Percentiles rank a stretch among this genome's conserved stretches.
Evolutionary conservation across 179 eudicot genomes (phyloP).

Genomic region (Sideroxylon spinosum): DNA sequence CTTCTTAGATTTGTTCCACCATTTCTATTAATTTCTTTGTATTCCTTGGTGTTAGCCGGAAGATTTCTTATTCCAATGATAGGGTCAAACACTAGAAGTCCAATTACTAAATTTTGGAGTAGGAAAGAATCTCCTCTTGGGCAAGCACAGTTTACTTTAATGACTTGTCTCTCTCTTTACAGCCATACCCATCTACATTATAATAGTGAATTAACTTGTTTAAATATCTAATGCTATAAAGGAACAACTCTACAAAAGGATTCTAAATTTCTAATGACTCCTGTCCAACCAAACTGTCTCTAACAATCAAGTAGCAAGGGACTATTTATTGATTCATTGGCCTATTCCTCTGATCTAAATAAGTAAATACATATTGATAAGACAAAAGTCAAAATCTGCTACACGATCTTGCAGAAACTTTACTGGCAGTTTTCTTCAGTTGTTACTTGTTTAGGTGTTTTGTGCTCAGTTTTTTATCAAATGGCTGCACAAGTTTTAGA

Average conservation of each 20-base stretch:
- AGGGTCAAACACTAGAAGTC: background rate
- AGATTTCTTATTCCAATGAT: background rate
- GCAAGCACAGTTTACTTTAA: background rate
- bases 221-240: background rate
- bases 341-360: background rate
- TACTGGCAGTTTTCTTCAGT: background rate
- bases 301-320: background rate
- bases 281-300: background rate
- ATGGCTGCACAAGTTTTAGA: constrained; percentile 2
- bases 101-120: background rate
- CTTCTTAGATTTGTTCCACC: background rate
- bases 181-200: background rate
- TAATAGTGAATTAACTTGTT: background rate
- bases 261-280: background rate
- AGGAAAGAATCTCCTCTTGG: background rate
- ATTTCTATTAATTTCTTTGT: background rate
- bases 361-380: background rate
- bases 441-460: background rate
- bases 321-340: background rate
- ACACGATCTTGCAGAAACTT: background rate
- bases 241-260: background rate
- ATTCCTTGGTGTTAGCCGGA: background rate
- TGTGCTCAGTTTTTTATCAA: background rate
- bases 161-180: background rate
- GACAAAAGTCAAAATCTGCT: background rate